Conservation (phyloP, 2,329 filamentous ascomycete species). For the Lecanicillium sp. region DNA sequence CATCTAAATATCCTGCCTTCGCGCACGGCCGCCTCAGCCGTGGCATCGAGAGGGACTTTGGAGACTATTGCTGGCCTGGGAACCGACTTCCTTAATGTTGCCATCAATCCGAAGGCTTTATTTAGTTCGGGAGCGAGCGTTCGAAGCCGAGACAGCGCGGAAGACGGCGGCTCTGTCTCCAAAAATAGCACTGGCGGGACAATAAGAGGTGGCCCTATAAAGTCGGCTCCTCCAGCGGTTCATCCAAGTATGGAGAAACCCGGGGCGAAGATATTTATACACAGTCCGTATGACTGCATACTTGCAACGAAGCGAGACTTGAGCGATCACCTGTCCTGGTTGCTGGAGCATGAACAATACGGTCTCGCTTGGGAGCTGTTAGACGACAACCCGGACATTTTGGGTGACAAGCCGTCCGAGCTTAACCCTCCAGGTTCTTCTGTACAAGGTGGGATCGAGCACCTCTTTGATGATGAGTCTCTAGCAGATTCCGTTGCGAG, state of each 20-base stretch:
- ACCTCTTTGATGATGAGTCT: constrained; percentile 66
- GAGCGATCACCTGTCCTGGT: constrained; percentile 76
- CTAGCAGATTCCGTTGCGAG: constrained; percentile 49
- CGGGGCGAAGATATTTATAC: constrained; percentile 74
- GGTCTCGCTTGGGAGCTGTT: constrained; percentile 83
- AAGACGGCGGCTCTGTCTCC: constrained; percentile 42
- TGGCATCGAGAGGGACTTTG: constrained; percentile 61
- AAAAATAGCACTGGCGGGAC: constrained; percentile 28
- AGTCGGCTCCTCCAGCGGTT: constrained; percentile 25
- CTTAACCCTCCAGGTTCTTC: constrained; percentile 18
- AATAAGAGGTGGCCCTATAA: constrained; percentile 18
- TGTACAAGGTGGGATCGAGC: constrained; percentile 34
- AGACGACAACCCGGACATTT: constrained; percentile 75
- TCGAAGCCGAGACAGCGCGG: constrained; percentile 50
- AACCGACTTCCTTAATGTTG: constrained; percentile 81
- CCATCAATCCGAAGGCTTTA: constrained; percentile 76
- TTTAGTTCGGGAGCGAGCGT: constrained; percentile 84
- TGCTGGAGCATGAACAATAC: constrained; percentile 73
- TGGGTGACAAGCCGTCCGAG: constrained; percentile 32
- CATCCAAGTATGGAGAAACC: constrained; percentile 48
- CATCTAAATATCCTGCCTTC: constrained; percentile 80
- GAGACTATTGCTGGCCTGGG: constrained; percentile 66
- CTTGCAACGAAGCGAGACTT: constrained; percentile 81
- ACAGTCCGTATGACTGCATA: constrained; percentile 96
- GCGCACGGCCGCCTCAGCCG: constrained; percentile 54